Evolutionary conservation across 495 filamentous ascomycete genomes (phyloP), one percentile per base, ranked within the genome.

Genomic region (Jackrogersella minutella): DNA sequence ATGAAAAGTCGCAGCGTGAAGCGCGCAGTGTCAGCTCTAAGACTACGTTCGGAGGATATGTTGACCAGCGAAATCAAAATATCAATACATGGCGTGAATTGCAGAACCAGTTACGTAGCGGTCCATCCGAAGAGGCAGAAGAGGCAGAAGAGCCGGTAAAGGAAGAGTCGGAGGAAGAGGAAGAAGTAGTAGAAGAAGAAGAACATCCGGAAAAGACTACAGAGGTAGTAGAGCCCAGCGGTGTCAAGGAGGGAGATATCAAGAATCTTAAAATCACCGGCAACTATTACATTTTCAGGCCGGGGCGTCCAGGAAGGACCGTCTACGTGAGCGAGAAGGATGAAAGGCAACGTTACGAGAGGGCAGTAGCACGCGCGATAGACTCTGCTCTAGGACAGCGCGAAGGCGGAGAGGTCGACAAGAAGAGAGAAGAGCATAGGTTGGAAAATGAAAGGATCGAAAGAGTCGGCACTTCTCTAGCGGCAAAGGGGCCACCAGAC

Each of bases 271-370:
- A 14, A 40, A 41, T 10, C 39, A 17, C 9, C 39, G 7, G 10
- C 3, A 28, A 30, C 19, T 54, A 26, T 39, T 30, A 30, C 26
- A 14, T 39, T 13, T 6, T 55, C n/a, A 7, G 52, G 30, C 41
- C 44, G 13, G 28, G 21, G 13, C 34, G 16, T 6, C 24, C 58
- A 0, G 0, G 5, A 0, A 33, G 1, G 46, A 33, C 51, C 0
- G 46, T 62, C 2, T 53, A 43, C 31, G 5, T 30, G 4, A 26
- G 41, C 22, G 33, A 50, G 33, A 22, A 11, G 10, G 24, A 7
- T 0, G 63, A 66, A 33, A 30, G 26, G 16, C 47, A 40, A 26
- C 56, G 43, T 3, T 49, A 34, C 4, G 56, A 40, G 17, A 19
- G 31, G 8, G n/a, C 5, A 0, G 17, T 10, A 26, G 50, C 24